Conservation (phyloP, 371 early-diverging fungal genomes). For the Mucor mucedo region DNA sequence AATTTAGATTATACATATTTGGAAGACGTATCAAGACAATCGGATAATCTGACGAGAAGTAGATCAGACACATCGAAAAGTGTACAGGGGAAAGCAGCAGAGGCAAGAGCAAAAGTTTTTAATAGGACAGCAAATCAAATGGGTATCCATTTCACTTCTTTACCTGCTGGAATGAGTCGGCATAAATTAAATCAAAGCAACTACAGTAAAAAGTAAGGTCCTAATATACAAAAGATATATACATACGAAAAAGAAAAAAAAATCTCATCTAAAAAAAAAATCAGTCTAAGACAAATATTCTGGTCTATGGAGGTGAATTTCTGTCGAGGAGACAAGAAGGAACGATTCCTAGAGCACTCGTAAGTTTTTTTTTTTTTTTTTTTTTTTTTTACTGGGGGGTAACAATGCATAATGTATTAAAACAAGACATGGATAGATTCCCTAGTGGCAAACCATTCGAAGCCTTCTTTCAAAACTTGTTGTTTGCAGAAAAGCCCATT, state of each 20-base stretch:
- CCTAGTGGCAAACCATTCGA: conserved; percentile 30
- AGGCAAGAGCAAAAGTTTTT: conserved; percentile 18
- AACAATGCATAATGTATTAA: neutral
- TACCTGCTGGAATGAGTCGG: conserved; percentile 47
- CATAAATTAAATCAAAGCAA: conserved; percentile 42
- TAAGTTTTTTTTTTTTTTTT: conserved; percentile 19
- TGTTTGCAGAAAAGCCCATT: conserved; percentile 35
- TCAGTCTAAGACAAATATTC: conserved; percentile 37
- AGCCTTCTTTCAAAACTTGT: conserved; percentile 41
- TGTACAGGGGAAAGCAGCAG: conserved; percentile 13
- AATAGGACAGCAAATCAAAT: conserved; percentile 30
- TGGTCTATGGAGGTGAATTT: conserved; percentile 50
- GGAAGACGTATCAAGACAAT: conserved; percentile 45
- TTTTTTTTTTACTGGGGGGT: neutral
- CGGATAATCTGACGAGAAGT: conserved; percentile 44
- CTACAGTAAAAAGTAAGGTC: conserved; percentile 31
- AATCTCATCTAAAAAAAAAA: neutral
- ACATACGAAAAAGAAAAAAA: neutral
- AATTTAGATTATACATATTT: conserved; percentile 50
- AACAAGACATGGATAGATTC: conserved; percentile 13
- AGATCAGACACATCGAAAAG: conserved; percentile 21
- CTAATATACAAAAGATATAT: neutral
- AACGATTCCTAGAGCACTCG: conserved; percentile 44
- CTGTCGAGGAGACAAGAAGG: conserved; percentile 18
- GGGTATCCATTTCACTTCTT: conserved; percentile 30